Conservation (phyloP, 176 grass and related monocot species). For the Avena eriantha region DNA sequence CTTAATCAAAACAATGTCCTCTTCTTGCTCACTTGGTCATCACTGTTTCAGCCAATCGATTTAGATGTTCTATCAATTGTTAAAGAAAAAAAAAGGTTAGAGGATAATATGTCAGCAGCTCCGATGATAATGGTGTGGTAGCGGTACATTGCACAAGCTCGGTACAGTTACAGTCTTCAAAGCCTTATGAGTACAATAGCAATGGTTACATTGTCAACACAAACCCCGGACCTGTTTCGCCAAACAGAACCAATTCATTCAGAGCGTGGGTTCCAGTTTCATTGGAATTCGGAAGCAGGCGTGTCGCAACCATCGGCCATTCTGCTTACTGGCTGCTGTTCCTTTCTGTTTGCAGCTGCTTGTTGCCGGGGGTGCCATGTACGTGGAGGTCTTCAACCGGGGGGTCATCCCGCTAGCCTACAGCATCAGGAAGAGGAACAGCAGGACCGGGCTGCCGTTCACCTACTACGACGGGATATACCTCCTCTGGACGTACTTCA, state of each 20-base stretch:
- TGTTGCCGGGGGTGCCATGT: constrained; percentile 88
- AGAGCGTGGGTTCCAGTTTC: neutral
- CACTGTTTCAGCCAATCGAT: no score
- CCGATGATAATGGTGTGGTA: neutral
- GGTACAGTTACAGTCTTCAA: neutral
- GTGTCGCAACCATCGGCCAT: neutral
- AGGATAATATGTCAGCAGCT: neutral
- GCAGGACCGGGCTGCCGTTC: constrained; percentile 69
- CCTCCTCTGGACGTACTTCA: constrained; percentile 91
- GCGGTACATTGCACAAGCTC: neutral
- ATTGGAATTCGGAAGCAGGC: neutral
- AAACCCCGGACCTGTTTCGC: neutral
- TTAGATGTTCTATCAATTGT: neutral
- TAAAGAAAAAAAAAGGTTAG: neutral
- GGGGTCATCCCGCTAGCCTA: constrained; percentile 86
- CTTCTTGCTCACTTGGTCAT: neutral
- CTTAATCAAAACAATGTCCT: neutral
- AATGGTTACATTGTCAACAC: neutral
- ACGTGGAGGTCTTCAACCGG: constrained; percentile 85
- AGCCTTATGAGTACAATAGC: neutral
- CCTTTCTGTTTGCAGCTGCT: constrained; percentile 60
- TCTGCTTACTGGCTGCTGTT: neutral
- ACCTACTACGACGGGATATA: constrained; percentile 90
- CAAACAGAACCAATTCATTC: neutral
- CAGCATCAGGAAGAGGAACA: constrained; percentile 84